phyloP scores from a whole-genome alignment of 2,329 filamentous ascomycete species.

The Ophiostoma piceae region DNA sequence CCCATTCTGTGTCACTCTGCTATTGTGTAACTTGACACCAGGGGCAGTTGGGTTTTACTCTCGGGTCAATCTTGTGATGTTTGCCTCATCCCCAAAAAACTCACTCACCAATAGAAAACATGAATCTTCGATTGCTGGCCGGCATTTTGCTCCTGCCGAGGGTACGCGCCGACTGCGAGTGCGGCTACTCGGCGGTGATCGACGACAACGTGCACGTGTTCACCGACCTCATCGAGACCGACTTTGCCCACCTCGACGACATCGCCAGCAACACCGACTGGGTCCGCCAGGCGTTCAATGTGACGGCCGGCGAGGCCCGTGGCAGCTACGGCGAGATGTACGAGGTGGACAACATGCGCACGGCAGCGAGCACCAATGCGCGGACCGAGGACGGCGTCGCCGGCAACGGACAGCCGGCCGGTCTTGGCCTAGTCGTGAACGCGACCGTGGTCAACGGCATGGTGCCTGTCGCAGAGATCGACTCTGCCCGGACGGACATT shows the following conservation, averaged over 20 bases:
- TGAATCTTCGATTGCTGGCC: constrained; percentile 20
- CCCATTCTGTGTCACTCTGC: no score
- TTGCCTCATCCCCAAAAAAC: neutral
- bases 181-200: constrained; percentile 59
- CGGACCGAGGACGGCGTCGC: constrained; percentile 38
- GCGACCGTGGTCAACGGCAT: constrained; percentile 43
- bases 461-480: constrained; percentile 60
- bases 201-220: constrained; percentile 47
- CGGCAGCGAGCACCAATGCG: constrained; percentile 38
- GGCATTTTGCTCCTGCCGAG: constrained; percentile 25
- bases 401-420: constrained; percentile 43
- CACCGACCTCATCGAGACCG: constrained; percentile 65
- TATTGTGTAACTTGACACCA: no score
- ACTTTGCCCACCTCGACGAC: constrained; percentile 56
- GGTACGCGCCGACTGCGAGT: constrained; percentile 55
- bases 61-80: no score
- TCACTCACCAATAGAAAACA: neutral
- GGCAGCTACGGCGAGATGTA: constrained; percentile 64
- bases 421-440: constrained; percentile 54
- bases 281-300: constrained; percentile 62
- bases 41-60: no score
- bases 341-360: constrained; percentile 50
- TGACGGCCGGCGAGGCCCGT: constrained; percentile 51
- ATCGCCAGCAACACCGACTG: constrained; percentile 54
- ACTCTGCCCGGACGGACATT: constrained; percentile 56